Base-by-base conservation (phyloP, 371 early-diverging fungal genomes). In the Catenaria anguillulae region DNA sequence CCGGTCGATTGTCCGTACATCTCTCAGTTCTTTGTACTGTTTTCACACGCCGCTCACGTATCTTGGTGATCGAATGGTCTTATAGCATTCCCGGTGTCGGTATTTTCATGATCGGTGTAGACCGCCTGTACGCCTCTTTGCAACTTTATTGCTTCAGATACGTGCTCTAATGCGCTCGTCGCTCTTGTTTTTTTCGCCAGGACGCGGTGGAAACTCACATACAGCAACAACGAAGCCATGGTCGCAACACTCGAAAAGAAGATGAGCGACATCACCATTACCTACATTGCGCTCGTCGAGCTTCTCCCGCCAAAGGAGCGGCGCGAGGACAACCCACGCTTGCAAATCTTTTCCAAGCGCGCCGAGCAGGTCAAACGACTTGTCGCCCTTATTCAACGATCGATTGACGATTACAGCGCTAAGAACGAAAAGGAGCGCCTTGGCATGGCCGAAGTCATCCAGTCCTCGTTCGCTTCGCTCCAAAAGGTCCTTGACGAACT, bases 241-340 rank as follows among this genome's bases (percentile, higher is more conserved):
- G 31, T 58, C 12, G 40, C 36, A n/a, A 36, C 26, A 36, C 36
- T 58, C 31, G 58, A 58, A 21, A 58, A 58, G 58, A 58, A 58
- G 21, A 42, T 42, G 43, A 58, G 24, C 58, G 58, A 58, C 58
- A 58, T 58, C 24, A 58, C 58, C 36, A 36, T 58, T 36, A 58
- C 58, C 36, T 42, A 40, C 58, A 58, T 58, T 26, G n/a, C 58
- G 35, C 36, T 58, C 29, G 31, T 58, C 29, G 58, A 58, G 31
- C 58, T 58, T n/a, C 58, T 58, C 19, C 58, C 58, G 36, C 58
- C 58, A 24, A 24, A 13, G 19, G 58, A 58, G 29, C 58, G 58
- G 36, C 58, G 43, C 42, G 40, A 58, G 15, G 58, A 58, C 31
- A 58, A 58, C 31, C 58, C 58, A 36, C 36, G 43, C 17, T 24